Conservation (phyloP, 1,139 yeast genomes). For the Pichia cactophila region DNA sequence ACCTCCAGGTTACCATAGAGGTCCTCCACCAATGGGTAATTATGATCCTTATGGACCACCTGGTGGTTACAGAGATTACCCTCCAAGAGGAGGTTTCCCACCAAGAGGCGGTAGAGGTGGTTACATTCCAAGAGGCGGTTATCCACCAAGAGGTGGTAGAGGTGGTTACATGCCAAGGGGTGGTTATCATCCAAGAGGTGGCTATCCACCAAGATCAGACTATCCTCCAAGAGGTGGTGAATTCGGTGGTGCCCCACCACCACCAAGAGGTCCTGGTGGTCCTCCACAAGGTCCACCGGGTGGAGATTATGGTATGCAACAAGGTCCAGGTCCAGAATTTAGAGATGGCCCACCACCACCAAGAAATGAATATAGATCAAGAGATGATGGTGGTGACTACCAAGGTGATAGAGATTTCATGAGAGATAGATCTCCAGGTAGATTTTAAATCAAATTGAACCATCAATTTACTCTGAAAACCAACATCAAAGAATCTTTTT, state of each 20-base stretch:
- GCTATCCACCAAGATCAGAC: slow-evolving; percentile 7
- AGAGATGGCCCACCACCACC: slow-evolving; percentile 27
- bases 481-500: not conserved
- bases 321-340: slow-evolving; percentile 27
- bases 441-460: slow-evolving; percentile 31
- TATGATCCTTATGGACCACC: slow-evolving; percentile 27
- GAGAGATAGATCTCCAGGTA: slow-evolving; percentile 56
- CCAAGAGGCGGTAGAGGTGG: slow-evolving; percentile 25
- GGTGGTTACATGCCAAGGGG: slow-evolving; percentile 25
- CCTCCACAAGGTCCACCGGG: slow-evolving; percentile 18
- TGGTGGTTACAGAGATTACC: slow-evolving; percentile 24
- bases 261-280: slow-evolving; percentile 20
- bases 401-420: slow-evolving; percentile 26
- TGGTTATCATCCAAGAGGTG: slow-evolving; percentile 17
- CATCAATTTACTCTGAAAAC: not conserved
- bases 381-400: slow-evolving; percentile 24
- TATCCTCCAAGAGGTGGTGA: slow-evolving; percentile 32
- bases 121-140: slow-evolving; percentile 27
- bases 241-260: slow-evolving; percentile 23
- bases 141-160: slow-evolving; percentile 26
- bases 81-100: slow-evolving; percentile 24
- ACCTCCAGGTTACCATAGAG: slow-evolving; percentile 28
- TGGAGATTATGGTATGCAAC: slow-evolving; percentile 28
- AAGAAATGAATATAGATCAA: slow-evolving; percentile 29
- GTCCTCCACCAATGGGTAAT: slow-evolving; percentile 33